Evolutionary conservation across 805 yeast genomes (phyloP).

Genomic region (Wickerhamomyces subpelliculosus): DNA sequence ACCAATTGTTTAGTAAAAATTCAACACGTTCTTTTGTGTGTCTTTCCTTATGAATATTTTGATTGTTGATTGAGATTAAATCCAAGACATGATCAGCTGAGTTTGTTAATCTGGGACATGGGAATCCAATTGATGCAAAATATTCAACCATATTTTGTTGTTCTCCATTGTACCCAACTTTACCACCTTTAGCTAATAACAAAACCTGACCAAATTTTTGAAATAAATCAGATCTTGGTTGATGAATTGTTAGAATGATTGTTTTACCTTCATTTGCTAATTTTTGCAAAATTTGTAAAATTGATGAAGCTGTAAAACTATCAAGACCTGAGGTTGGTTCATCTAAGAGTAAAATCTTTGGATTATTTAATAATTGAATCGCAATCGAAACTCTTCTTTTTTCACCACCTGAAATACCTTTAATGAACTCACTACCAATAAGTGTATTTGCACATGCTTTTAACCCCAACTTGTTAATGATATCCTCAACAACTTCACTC

Average conservation of each 20-base stretch:
- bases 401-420: constrained; percentile 75
- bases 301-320: constrained; percentile 67
- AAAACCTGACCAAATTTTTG: constrained; percentile 58
- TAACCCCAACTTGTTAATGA: constrained; percentile 64
- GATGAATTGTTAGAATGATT: constrained; percentile 73
- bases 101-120: constrained; percentile 37
- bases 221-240: constrained; percentile 67
- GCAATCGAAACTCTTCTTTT: constrained; percentile 80
- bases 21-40: constrained; percentile 26
- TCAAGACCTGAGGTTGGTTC: constrained; percentile 91
- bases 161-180: constrained; percentile 60
- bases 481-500: constrained; percentile 37
- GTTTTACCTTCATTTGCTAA: constrained; percentile 57
- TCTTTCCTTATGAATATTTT: constrained; percentile 34
- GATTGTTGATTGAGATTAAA: constrained; percentile 50
- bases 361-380: constrained; percentile 65
- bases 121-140: constrained; percentile 46
- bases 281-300: constrained; percentile 50
- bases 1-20: constrained; percentile 6
- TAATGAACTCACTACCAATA: constrained; percentile 51
- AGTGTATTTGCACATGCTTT: constrained; percentile 66
- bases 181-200: constrained; percentile 64
- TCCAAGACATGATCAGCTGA: constrained; percentile 74
- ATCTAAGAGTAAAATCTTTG: constrained; percentile 66
- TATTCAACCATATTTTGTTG: constrained; percentile 39